Conservation (phyloP, 176 grass and related monocot species). For the Ensete glaucum region DNA sequence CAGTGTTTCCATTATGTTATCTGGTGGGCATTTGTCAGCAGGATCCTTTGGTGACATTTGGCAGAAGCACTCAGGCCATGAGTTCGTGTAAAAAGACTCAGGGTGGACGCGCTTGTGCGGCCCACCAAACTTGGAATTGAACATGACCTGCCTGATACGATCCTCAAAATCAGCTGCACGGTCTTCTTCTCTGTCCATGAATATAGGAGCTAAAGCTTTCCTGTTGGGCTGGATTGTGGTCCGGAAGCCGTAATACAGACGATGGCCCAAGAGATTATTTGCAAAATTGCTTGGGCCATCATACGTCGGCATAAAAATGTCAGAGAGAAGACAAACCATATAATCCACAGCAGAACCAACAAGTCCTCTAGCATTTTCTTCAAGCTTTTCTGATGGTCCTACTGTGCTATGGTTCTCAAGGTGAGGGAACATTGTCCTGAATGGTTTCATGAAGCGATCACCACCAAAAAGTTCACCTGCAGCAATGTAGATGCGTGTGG, state of each 20-base stretch:
- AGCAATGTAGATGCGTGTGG: slow-evolving; percentile 81
- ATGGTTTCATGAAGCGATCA: slow-evolving; percentile 89
- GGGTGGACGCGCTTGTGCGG: slow-evolving; percentile 60
- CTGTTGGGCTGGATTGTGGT: slow-evolving; percentile 78
- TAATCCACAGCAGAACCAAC: slow-evolving; percentile 84
- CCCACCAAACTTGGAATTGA: slow-evolving; percentile 58
- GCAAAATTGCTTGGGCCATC: slow-evolving; percentile 97
- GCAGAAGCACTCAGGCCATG: slow-evolving; percentile 98
- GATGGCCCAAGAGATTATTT: slow-evolving; percentile 96
- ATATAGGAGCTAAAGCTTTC: slow-evolving; percentile 77
- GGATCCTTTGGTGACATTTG: slow-evolving; percentile 42
- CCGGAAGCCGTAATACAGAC: slow-evolving; percentile 81
- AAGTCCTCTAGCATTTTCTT: slow-evolving; percentile 64
- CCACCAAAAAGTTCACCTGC: slow-evolving; percentile 85
- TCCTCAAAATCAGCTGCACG: slow-evolving; percentile 50
- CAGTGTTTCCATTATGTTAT: slow-evolving; percentile 53
- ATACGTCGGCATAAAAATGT: slow-evolving; percentile 96
- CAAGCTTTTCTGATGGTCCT: slow-evolving; percentile 55
- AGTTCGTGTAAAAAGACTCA: slow-evolving; percentile 89
- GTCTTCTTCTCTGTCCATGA: slow-evolving; percentile 73
- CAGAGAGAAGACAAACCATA: slow-evolving; percentile 94
- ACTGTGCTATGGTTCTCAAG: slow-evolving; percentile 68
- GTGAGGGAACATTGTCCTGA: slow-evolving; percentile 61
- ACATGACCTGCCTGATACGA: slow-evolving; percentile 67
- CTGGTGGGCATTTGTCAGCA: slow-evolving; percentile 46